These are phyloP conservation scores for Picochlorum sp. DNA, from an alignment of 139 green algal genomes.

Conservation along the genomic window DNA sequence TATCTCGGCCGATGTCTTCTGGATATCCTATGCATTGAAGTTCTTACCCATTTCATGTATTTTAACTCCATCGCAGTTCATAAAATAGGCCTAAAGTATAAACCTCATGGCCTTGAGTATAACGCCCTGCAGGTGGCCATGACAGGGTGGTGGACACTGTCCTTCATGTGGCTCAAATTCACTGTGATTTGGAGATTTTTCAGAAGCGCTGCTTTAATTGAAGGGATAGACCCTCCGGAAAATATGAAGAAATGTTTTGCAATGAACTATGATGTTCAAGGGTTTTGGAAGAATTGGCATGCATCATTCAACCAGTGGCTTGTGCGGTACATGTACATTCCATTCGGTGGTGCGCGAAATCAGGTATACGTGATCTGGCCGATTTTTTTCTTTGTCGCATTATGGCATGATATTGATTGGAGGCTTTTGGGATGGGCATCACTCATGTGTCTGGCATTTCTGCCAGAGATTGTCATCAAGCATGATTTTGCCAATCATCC, in stretches of 20 bases:
- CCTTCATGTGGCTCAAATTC: slow-evolving; percentile 96
- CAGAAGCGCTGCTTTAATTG: slow-evolving; percentile 57
- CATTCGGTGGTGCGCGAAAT: slow-evolving; percentile 62
- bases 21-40: slow-evolving; percentile 58
- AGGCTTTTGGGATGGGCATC: slow-evolving; percentile 72
- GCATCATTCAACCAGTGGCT: slow-evolving; percentile 89
- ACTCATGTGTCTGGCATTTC: slow-evolving; percentile 61
- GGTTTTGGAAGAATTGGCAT: slow-evolving; percentile 91
- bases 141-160: slow-evolving; percentile 72
- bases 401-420: slow-evolving; percentile 93
- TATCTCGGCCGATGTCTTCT: slow-evolving; percentile 46
- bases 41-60: slow-evolving; percentile 70
- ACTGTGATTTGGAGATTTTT: slow-evolving; percentile 73
- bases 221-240: slow-evolving; percentile 73
- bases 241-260: slow-evolving; percentile 92
- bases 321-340: slow-evolving; percentile 90
- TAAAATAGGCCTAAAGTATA: slow-evolving; percentile 21
- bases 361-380: slow-evolving; percentile 68
- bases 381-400: slow-evolving; percentile 91
- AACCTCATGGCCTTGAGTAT: slow-evolving; percentile 18
- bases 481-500: slow-evolving; percentile 3
- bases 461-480: slow-evolving; percentile 56
- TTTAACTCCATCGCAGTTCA: slow-evolving; percentile 65
- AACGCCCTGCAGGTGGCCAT: slow-evolving; percentile 20
- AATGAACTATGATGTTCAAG: slow-evolving; percentile 89